Percentiles rank a stretch among this genome's conserved stretches.
Evolutionary conservation across 148 eudicot genomes (phyloP).

Genomic region (Amaranthus cruentus): DNA sequence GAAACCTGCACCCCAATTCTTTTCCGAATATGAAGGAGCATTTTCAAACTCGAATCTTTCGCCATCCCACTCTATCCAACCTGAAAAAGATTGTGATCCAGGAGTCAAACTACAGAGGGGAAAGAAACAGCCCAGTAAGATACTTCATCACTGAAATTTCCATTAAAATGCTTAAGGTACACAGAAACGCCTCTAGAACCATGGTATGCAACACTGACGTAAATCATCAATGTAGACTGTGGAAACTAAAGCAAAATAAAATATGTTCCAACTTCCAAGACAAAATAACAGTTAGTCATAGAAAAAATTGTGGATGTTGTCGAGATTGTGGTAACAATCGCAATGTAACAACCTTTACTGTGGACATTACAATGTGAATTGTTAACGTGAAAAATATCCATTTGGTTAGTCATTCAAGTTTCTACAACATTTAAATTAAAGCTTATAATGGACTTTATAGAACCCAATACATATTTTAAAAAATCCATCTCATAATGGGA

Average conservation of each 20-base stretch:
- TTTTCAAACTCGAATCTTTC: slow-evolving; percentile 82
- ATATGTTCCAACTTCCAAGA: background rate
- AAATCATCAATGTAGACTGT: background rate
- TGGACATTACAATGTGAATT: too few relatives aligned
- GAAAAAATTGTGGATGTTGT: too few relatives aligned
- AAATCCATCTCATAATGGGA: too few relatives aligned
- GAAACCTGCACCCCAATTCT: slow-evolving; percentile 96
- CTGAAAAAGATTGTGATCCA: slow-evolving; percentile 39
- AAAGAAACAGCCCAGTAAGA: background rate
- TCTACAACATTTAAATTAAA: too few relatives aligned
- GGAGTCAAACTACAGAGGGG: slow-evolving; percentile 4
- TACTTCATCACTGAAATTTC: background rate
- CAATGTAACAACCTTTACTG: too few relatives aligned
- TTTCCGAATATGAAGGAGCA: slow-evolving; percentile 96
- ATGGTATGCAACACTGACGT: background rate
- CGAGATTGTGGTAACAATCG: too few relatives aligned
- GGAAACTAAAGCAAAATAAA: background rate
- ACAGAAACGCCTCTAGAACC: background rate
- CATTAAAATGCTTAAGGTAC: slow-evolving; percentile 2
- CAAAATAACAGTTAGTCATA: background rate
- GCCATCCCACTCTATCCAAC: slow-evolving; percentile 99
- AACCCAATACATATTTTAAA: too few relatives aligned
- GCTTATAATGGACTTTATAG: too few relatives aligned
- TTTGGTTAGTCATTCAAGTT: too few relatives aligned
- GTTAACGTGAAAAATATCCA: too few relatives aligned